phyloP scores from a whole-genome alignment of 1,139 yeast genomes.

The Blastobotrys apis region DNA sequence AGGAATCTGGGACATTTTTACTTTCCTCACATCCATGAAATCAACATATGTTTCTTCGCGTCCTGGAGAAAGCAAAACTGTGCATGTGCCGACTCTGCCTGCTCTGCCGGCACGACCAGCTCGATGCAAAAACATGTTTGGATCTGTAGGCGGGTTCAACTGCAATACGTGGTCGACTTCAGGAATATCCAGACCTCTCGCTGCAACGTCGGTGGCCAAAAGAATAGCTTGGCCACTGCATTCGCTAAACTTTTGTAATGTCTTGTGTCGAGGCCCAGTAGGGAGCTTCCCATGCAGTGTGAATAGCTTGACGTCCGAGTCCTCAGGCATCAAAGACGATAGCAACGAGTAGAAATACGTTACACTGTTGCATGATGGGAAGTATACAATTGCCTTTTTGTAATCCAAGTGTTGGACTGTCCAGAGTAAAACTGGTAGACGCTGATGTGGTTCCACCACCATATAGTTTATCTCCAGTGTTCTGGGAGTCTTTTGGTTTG shows the following conservation, averaged over 20 bases:
- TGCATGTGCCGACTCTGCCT: conserved; percentile 73
- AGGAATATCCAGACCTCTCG: conserved; percentile 89
- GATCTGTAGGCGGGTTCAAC: conserved; percentile 87
- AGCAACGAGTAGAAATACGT: conserved; percentile 66
- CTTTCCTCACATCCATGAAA: conserved; percentile 72
- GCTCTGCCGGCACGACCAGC: conserved; percentile 95
- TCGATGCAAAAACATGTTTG: conserved; percentile 81
- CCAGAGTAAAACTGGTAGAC: conserved; percentile 55
- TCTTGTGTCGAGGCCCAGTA: conserved; percentile 68
- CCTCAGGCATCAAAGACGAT: conserved; percentile 33
- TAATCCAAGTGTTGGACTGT: conserved; percentile 48
- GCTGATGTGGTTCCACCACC: conserved; percentile 55
- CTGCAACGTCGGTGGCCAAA: conserved; percentile 58
- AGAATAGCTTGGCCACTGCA: conserved; percentile 52
- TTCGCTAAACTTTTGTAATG: conserved; percentile 56
- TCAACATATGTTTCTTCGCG: conserved; percentile 80
- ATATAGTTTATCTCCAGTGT: conserved; percentile 61
- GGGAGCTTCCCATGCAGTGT: conserved; percentile 84
- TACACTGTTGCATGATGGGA: conserved; percentile 86
- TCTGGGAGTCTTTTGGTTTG: conserved; percentile 50
- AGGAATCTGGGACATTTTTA: conserved; percentile 45
- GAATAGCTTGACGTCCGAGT: conserved; percentile 42
- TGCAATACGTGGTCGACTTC: conserved; percentile 87
- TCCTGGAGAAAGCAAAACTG: conserved; percentile 64
- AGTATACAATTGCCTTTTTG: conserved; percentile 77